A percentile compares a stretch with the other conserved stretches of the same genome.
Evolutionary conservation across 2,329 filamentous ascomycete species (phyloP).

Genomic region (Neophaeococcomyces aloes): DNA sequence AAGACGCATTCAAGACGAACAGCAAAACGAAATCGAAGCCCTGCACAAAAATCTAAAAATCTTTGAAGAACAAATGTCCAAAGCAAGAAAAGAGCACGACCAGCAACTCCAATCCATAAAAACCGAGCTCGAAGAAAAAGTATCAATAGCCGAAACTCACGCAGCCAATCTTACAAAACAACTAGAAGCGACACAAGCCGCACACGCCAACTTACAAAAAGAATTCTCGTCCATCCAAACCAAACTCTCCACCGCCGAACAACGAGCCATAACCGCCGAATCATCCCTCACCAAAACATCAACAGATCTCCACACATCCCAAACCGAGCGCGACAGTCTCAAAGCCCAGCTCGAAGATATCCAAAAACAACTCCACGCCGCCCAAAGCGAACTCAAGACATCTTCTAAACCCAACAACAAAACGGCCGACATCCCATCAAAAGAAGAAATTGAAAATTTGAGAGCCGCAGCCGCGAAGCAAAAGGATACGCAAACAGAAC

Average conservation of each 20-base stretch:
- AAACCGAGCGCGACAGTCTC: slow-evolving; percentile 11
- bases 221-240: slow-evolving; percentile 12
- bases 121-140: slow-evolving; percentile 32
- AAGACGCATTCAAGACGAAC: slow-evolving; percentile 11
- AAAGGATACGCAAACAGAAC: slow-evolving; percentile 56
- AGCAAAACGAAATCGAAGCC: slow-evolving; percentile 13
- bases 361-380: slow-evolving; percentile 25
- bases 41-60: slow-evolving; percentile 5
- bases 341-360: slow-evolving; percentile 18
- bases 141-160: slow-evolving; percentile 49
- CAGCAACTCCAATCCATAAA: not conserved
- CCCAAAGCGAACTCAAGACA: slow-evolving; percentile 23
- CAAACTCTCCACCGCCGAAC: slow-evolving; percentile 23
- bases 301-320: not conserved
- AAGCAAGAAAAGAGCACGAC: slow-evolving; percentile 2
- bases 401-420: not conserved
- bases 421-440: not conserved
- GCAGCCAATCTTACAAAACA: slow-evolving; percentile 49
- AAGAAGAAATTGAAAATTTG: slow-evolving; percentile 38
- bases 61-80: slow-evolving; percentile 1
- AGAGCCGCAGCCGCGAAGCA: slow-evolving; percentile 40
- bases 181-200: slow-evolving; percentile 30
- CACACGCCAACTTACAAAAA: slow-evolving; percentile 23
- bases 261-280: slow-evolving; percentile 30
- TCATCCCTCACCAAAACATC: not conserved